Base-by-base conservation (phyloP, 2,329 filamentous ascomycete genomes). In the Niveomyces coronatus region DNA sequence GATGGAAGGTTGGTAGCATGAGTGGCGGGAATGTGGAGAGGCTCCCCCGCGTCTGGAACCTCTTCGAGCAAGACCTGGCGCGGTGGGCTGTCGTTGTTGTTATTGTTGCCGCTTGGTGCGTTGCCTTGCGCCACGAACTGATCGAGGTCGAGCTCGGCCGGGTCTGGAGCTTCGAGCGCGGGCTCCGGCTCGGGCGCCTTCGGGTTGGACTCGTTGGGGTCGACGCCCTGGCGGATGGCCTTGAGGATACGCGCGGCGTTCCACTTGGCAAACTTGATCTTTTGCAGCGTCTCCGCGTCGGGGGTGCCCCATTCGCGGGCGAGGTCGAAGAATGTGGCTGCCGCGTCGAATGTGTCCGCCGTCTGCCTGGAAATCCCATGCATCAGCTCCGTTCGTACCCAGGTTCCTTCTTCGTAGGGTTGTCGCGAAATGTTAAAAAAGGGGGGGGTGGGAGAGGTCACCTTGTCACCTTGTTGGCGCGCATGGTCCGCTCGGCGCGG, bases 251-350 rank as follows among this genome's bases (percentile, higher is more conserved):
- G 77, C 24, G 89, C 67, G 3, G 89, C 88, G 57, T 96, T 93
- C 72, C 85, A 98, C 60, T 96, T 98, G 29, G 89, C 87, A 56
- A 85, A 98, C 58, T 93, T 95, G 61, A 89, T 86, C 67, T 94
- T 96, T 39, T 86, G 76, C 27, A 78, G 70, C 15, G 80, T 76
- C 53, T 96, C 87, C 1, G 74, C 62, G 23, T 94, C 85, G 9
- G 80, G 64, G 0, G 74, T 62, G 5, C 78, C 81, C 87, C 89
- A 98, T 51, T 94, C 82, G 46, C 80, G 80, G 40, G 85, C 73
- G 5, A 96, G 69, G 48, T 95, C 86, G 52, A 96, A 79, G 58
- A 98, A 96, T 0, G 87, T 94, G 0, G 85, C 81, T 0, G 91
- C 85, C 2, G 93, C 91, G 54, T 88, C 82, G 49, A 96, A 94